Evolutionary conservation across 1,284 basidiomycete genomes (phyloP).

Genomic region (Tilletiopsis washingtonensis): DNA sequence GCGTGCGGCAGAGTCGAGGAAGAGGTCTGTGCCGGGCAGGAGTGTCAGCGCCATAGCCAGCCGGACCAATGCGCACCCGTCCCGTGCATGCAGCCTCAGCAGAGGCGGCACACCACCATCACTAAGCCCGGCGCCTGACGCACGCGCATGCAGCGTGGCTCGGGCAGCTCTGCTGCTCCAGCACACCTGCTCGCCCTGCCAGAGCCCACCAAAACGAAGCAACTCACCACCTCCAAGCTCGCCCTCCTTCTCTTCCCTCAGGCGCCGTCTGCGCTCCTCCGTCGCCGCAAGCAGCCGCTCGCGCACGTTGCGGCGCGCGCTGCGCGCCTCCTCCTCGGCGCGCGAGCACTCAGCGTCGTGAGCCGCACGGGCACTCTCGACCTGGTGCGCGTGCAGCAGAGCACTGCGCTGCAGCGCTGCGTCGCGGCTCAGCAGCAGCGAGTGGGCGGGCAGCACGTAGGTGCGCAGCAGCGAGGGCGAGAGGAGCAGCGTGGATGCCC

Average conservation of each 20-base stretch:
- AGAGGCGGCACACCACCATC: too few relatives aligned
- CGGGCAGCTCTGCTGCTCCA: too few relatives aligned
- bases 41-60: not conserved
- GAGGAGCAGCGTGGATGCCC: constrained; percentile 34
- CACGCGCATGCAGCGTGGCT: too few relatives aligned
- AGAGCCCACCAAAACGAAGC: too few relatives aligned
- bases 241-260: constrained; percentile 42
- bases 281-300: constrained; percentile 41
- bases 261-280: constrained; percentile 37
- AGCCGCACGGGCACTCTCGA: constrained; percentile 26
- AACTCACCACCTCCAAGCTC: constrained; percentile 33
- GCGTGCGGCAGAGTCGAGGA: constrained; percentile 33
- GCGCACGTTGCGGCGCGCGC: constrained; percentile 16
- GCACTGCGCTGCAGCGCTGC: constrained; percentile 30
- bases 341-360: constrained; percentile 7
- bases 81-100: too few relatives aligned
- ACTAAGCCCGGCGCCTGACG: too few relatives aligned
- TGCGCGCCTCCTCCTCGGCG: constrained; percentile 12
- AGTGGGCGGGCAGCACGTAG: constrained; percentile 35
- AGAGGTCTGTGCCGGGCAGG: constrained; percentile 12
- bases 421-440: constrained; percentile 32
- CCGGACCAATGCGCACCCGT: too few relatives aligned
- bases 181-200: too few relatives aligned
- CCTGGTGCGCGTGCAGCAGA: constrained; percentile 38
- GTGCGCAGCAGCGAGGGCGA: constrained; percentile 32